Conservation (phyloP, 352 stramenopile species). For the Pythium periplocum region DNA sequence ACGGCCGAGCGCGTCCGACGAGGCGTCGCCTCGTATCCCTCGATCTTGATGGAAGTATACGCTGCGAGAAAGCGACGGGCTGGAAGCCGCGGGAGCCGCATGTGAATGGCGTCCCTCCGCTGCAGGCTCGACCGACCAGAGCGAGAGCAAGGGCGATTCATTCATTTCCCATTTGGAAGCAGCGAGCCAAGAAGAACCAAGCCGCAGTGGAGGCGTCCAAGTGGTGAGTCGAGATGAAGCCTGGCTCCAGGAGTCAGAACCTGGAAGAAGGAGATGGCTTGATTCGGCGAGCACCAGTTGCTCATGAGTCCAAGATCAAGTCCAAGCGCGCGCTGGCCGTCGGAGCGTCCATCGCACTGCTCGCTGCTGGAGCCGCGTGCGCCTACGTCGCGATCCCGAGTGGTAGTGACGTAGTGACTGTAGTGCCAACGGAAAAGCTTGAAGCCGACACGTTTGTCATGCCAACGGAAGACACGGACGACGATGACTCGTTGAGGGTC, state of each 20-base stretch:
- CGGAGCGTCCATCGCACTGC: conserved; percentile 1
- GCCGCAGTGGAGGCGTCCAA: no score
- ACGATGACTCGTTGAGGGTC: neutral
- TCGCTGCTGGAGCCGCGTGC: conserved; percentile 2
- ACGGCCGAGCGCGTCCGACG: no score
- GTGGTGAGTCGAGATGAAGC: no score
- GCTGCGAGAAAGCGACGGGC: no score
- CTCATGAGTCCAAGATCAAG: neutral
- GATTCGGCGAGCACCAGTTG: neutral
- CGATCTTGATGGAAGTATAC: no score
- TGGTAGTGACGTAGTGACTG: neutral
- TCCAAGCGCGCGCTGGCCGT: conserved; percentile 2
- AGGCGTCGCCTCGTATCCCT: no score
- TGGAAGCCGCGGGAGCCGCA: no score
- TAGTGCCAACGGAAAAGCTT: neutral
- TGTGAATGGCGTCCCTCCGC: no score
- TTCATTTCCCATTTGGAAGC: no score
- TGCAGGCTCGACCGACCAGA: no score
- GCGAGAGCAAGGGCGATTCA: no score
- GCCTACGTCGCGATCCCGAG: conserved; percentile 5
- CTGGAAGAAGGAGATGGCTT: neutral
- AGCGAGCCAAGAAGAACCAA: no score
- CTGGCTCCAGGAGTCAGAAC: neutral
- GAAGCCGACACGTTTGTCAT: neutral
- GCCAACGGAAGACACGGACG: neutral